Conservation (phyloP, 805 yeast species). For the Brettanomyces bruxellensis region DNA sequence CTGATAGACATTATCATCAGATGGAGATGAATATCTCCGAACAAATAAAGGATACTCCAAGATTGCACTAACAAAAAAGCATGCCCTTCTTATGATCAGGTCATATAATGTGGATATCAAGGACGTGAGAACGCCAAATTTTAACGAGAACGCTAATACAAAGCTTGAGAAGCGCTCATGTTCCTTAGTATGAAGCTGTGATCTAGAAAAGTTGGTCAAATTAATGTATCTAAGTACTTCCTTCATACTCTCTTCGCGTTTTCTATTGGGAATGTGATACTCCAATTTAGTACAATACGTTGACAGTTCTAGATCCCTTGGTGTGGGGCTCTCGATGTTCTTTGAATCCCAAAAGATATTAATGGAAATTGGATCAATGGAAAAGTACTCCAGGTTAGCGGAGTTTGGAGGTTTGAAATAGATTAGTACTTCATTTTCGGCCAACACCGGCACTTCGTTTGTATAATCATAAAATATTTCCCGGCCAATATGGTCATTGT, state of each 20-base stretch:
- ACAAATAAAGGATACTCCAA: conserved; percentile 9
- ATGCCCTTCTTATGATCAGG: conserved; percentile 5
- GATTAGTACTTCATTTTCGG: conserved; percentile 25
- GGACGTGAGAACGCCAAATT: not conserved
- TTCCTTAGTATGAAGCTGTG: conserved; percentile 10
- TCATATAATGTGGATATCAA: conserved; percentile 1
- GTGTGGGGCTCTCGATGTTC: conserved; percentile 6
- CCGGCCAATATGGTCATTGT: conserved; percentile 7
- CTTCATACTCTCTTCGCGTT: conserved; percentile 12
- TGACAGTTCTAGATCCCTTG: conserved; percentile 8
- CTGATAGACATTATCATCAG: not conserved
- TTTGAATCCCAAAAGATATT: conserved; percentile 34
- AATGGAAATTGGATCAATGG: conserved; percentile 63
- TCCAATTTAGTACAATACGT: conserved; percentile 20
- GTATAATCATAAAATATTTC: conserved; percentile 10
- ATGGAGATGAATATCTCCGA: not conserved
- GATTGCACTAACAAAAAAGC: conserved; percentile 4
- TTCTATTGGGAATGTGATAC: conserved; percentile 12
- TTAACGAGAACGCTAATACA: not conserved
- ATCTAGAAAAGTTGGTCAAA: conserved; percentile 20
- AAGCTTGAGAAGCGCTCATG: not conserved
- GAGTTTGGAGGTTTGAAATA: conserved; percentile 68
- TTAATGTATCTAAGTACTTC: conserved; percentile 22
- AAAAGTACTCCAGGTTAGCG: conserved; percentile 63
- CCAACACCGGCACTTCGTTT: conserved; percentile 10